Evolutionary conservation across 192 early-diverging fungal species (phyloP), one percentile per base, ranked within the genome.

Genomic region (Chytriomyces hyalinus): DNA sequence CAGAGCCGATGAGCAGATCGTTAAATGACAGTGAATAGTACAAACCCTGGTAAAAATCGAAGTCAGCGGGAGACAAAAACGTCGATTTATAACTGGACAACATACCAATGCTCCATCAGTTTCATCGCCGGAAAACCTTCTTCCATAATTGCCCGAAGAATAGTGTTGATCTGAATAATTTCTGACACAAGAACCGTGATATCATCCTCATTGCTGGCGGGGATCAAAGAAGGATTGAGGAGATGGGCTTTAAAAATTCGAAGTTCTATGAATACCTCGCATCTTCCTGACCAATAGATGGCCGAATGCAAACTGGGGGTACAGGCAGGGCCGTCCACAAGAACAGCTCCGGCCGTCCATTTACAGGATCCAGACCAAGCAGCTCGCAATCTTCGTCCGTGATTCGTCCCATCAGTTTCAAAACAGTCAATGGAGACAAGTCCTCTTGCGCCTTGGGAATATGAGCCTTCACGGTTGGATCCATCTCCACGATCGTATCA

Each of bases 311-410:
- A 9, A 93, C 93, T 20, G 98, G 98, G 3, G 98, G 98, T 6
- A 99, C 95, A 7, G 96, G 95, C 59, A 99, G 80, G 50, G 94
- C 92, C 45, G 92, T 94, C 97, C 97, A 98, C 24, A 99, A 80
- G 73, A 96, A 96, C 80, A 92, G 84, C 79, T 98, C 95, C 5
- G 98, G 98, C 44, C 96, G 86, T 22, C 94, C 94, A 69, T 89
- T 81, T 50, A 86, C 84, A 28, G 96, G 92, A 73, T 96, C 92
- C 71, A 99, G 83, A 6, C 96, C 96, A 81, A 99, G 89, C 68
- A 97, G 80, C 83, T 98, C 97, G 80, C 95, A 96, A 78, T 99
- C 97, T 87, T 99, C 96, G 70, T 92, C 89, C 7, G 90, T 89
- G 57, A 99, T 96, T 13, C 86, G 86, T 75, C 95, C 89, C 73